These are phyloP conservation scores for Rhizophora apiculata DNA, from an alignment of 345 rosid species.

Conservation along the genomic window DNA sequence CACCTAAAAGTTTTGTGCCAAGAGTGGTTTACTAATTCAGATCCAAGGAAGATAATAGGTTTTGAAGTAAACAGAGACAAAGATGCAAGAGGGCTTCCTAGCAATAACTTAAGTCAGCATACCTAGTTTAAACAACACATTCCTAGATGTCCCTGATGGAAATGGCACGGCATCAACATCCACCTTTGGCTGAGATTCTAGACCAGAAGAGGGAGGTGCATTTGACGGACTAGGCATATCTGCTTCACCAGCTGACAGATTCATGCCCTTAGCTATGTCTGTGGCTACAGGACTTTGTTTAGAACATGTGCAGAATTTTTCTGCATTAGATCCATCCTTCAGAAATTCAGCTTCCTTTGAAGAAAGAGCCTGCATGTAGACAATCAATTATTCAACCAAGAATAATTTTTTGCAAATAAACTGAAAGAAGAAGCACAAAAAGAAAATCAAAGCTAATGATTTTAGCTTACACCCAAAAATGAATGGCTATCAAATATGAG, in stretches of 20 bases:
- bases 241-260: constrained; percentile 45
- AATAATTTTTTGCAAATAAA: constrained; percentile 5
- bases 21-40: constrained; percentile 7
- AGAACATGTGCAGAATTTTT: constrained; percentile 48
- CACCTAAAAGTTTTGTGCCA: constrained; percentile 48
- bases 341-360: constrained; percentile 71
- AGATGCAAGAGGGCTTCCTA: background rate
- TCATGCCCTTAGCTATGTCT: constrained; percentile 44
- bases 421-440: constrained; percentile 6
- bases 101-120: constrained; percentile 21
- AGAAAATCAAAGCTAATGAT: constrained; percentile 1
- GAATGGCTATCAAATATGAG: constrained; percentile 79
- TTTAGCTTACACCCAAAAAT: constrained; percentile 72
- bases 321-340: constrained; percentile 59
- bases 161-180: constrained; percentile 50
- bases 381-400: constrained; percentile 22
- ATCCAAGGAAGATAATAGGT: constrained; percentile 13
- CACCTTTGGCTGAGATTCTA: constrained; percentile 56
- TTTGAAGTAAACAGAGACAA: background rate
- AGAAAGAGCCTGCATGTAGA: constrained; percentile 58
- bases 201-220: constrained; percentile 43
- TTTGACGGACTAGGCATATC: constrained; percentile 53
- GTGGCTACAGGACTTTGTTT: constrained; percentile 43
- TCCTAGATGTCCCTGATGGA: constrained; percentile 47
- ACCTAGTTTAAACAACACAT: constrained; percentile 63